Percentiles rank a stretch among this genome's conserved stretches.
Conservation (phyloP, 768 basidiomycete genomes). For the Mycena venus region DNA sequence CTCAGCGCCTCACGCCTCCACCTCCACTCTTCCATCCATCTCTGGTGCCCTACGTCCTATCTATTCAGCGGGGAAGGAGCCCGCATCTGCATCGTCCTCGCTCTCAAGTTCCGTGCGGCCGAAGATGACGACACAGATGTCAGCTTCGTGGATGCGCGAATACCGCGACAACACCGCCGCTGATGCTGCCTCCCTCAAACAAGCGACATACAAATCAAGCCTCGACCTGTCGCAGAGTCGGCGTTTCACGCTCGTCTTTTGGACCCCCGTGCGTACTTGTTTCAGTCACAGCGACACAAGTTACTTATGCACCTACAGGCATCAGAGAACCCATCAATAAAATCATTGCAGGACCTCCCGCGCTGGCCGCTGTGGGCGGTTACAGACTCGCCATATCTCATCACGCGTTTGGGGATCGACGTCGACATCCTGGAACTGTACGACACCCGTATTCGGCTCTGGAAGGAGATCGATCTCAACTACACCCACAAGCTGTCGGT, state of each 20-base stretch:
- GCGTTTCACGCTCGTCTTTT: neutral
- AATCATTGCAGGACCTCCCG: neutral
- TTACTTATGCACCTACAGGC: neutral
- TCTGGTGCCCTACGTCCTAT: neutral
- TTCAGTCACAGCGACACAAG: neutral
- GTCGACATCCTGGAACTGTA: neutral
- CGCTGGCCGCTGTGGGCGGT: neutral
- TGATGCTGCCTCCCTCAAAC: neutral
- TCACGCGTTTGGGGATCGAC: neutral
- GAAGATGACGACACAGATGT: neutral
- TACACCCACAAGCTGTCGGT: neutral
- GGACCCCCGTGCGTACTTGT: neutral
- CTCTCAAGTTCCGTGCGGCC: too few species aligned
- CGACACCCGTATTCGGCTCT: neutral
- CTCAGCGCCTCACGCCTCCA: too few species aligned
- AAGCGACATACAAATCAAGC: neutral
- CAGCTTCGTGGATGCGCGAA: neutral
- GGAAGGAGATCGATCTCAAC: neutral
- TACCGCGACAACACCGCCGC: neutral
- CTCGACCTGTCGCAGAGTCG: neutral
- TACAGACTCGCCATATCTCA: neutral
- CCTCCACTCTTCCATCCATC: too few species aligned
- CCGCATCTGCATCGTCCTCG: neutral
- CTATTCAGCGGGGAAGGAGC: neutral
- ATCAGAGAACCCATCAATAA: too few species aligned